These are phyloP conservation scores for Paracamarosporium sp. DNA, from an alignment of 2,329 filamentous ascomycete species.

Conservation along the genomic window DNA sequence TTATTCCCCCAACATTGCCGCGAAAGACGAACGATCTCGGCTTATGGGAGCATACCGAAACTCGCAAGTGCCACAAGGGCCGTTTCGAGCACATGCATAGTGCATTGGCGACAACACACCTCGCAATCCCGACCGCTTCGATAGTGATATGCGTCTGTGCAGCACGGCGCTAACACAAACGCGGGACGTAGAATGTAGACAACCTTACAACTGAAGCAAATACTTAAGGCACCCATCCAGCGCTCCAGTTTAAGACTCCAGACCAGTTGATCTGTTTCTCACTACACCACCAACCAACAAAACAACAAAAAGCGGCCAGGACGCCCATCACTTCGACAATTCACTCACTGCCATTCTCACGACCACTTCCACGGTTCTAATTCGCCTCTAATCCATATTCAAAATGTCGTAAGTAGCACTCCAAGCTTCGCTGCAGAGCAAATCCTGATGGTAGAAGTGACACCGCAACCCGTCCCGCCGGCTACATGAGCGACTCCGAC, in stretches of 20 bases:
- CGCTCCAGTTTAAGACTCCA: slow-evolving; percentile 17
- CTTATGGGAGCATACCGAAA: slow-evolving; percentile 26
- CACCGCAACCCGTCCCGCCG: slow-evolving; percentile 33
- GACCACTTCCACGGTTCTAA: not conserved
- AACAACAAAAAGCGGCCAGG: slow-evolving; percentile 18
- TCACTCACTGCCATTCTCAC: not conserved
- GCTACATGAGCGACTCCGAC: slow-evolving; percentile 48
- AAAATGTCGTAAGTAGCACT: slow-evolving; percentile 36
- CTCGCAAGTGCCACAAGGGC: slow-evolving; percentile 24
- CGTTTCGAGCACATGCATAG: slow-evolving; percentile 26
- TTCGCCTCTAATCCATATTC: not conserved
- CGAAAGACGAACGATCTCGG: slow-evolving; percentile 22
- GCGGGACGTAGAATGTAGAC: not conserved
- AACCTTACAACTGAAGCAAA: slow-evolving; percentile 3
- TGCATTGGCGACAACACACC: slow-evolving; percentile 5
- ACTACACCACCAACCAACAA: slow-evolving; percentile 10
- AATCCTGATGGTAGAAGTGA: slow-evolving; percentile 25
- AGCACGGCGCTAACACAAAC: not conserved
- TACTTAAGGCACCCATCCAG: slow-evolving; percentile 34
- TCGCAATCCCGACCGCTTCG: not conserved
- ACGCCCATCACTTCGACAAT: slow-evolving; percentile 10
- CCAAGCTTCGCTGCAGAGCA: not conserved
- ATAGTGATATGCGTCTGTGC: not conserved
- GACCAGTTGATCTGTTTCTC: slow-evolving; percentile 36
- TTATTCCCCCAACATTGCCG: not conserved